Conservation (phyloP, 176 grass and related monocot species). For the sorghum (Sorghum bicolor) region Sorghum_bicolor_NCBIv3 NC_012871.2:68364001-68364500, state of each 20-base stretch:
- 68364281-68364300: not conserved
- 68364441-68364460: not conserved
- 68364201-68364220: not conserved
- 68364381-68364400: not conserved
- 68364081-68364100: not conserved
- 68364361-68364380: not conserved
- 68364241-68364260: not conserved
- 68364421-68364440: not conserved
- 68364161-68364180: not conserved
- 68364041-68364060: not conserved
- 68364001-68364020: not conserved
- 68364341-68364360: not conserved
- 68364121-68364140: not conserved
- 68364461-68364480: not conserved
- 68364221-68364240: not conserved
- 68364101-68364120: not conserved
- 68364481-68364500: not conserved
- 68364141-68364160: not conserved
- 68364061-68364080: not conserved
- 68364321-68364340: not conserved
- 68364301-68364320: not conserved
- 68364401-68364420: not conserved
- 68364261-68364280: not conserved
- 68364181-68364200: not conserved
- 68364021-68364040: not conserved